These are phyloP conservation scores for Stellera chamaejasme DNA, from an alignment of 345 rosid genomes.

Conservation along the genomic window DNA sequence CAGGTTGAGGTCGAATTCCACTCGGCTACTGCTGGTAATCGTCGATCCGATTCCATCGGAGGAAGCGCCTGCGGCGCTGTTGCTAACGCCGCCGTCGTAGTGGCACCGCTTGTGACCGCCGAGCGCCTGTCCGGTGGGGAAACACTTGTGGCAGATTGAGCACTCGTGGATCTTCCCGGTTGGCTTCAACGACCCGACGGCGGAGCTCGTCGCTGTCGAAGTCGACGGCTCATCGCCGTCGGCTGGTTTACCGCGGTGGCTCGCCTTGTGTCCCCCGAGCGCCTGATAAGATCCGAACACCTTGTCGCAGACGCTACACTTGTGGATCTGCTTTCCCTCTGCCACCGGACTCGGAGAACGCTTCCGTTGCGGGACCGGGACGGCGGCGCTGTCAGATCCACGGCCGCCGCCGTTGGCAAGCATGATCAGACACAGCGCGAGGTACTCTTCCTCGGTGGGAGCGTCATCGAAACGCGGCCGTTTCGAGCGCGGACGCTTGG, in stretches of 20 bases:
- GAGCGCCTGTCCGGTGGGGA: constrained; percentile 69
- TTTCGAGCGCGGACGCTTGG: constrained; percentile 31
- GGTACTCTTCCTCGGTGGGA: constrained; percentile 32
- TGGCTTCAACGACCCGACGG: constrained; percentile 8
- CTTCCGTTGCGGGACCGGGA: constrained; percentile 12
- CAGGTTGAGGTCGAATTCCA: constrained; percentile 53
- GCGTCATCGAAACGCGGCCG: constrained; percentile 24
- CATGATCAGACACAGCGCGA: constrained; percentile 39
- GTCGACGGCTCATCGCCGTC: constrained; percentile 7
- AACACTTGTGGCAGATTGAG: constrained; percentile 58
- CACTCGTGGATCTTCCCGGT: constrained; percentile 51
- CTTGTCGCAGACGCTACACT: constrained; percentile 34
- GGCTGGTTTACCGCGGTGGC: constrained; percentile 26
- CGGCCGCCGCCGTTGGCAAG: constrained; percentile 22
- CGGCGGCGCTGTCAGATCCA: not conserved
- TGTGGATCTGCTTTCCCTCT: constrained; percentile 12
- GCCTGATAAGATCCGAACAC: constrained; percentile 39
- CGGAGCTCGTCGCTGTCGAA: constrained; percentile 11
- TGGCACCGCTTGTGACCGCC: constrained; percentile 80
- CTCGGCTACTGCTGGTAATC: constrained; percentile 34
- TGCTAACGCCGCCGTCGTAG: constrained; percentile 43
- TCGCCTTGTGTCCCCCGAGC: constrained; percentile 47
- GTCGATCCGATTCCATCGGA: constrained; percentile 56
- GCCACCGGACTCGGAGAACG: not conserved
- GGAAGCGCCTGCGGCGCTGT: constrained; percentile 25